phyloP scores from a whole-genome alignment of 805 yeast genomes.

The Metschnikowia arizonensis region DNA sequence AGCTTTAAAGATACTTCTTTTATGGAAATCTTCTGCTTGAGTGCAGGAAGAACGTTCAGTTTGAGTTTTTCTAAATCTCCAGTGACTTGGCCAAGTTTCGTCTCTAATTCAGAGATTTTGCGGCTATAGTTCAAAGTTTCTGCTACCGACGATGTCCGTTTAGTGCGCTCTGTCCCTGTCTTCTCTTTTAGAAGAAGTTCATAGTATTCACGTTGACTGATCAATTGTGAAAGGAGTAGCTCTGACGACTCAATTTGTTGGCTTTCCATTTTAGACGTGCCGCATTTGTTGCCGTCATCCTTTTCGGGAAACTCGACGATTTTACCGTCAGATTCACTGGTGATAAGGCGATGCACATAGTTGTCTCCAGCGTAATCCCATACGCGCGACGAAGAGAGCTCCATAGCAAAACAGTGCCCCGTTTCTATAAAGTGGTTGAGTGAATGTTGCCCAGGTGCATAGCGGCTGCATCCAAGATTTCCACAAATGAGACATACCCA shows the following conservation, averaged over 20 bases:
- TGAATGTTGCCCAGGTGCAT: conserved; percentile 76
- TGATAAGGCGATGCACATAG: conserved; percentile 81
- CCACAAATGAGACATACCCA: conserved; percentile 94
- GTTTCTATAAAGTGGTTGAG: conserved; percentile 73
- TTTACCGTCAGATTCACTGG: conserved; percentile 86
- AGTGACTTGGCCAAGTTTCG: conserved; percentile 18
- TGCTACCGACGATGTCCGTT: conserved; percentile 14
- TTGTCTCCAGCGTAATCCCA: conserved; percentile 95
- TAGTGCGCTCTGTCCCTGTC: conserved; percentile 10
- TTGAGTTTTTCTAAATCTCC: conserved; percentile 21
- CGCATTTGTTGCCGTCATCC: conserved; percentile 6
- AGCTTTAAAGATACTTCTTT: conserved; percentile 28
- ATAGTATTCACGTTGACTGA: conserved; percentile 80
- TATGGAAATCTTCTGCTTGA: conserved; percentile 28
- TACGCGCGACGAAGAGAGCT: conserved; percentile 73
- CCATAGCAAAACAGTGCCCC: conserved; percentile 90
- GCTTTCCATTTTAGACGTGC: conserved; percentile 3
- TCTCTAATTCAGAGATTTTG: conserved; percentile 23
- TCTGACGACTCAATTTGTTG: conserved; percentile 65
- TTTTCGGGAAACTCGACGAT: conserved; percentile 66
- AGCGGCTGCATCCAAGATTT: conserved; percentile 86
- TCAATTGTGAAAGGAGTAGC: conserved; percentile 71
- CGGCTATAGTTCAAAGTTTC: conserved; percentile 4
- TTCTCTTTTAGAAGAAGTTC: conserved; percentile 43
- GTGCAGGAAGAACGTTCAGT: conserved; percentile 28